These are phyloP conservation scores for Prunus dulcis DNA, from an alignment of 306 rosid genomes.

Conservation along the genomic window DNA sequence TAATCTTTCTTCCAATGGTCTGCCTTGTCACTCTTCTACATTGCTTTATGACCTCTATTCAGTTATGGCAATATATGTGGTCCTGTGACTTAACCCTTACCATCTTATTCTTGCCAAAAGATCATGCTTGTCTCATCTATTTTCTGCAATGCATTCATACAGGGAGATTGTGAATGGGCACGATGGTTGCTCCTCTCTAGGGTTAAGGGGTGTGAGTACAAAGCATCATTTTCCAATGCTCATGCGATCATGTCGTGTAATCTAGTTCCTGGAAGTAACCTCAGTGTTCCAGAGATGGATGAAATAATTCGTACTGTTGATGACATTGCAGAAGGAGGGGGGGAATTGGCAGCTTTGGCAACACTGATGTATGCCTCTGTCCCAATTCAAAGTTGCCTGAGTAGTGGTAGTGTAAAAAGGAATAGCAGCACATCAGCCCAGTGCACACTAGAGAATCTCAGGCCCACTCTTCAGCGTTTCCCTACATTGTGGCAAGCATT, in stretches of 20 bases:
- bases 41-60: not conserved
- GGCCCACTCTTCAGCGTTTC: constrained; percentile 76
- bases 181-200: constrained; percentile 84
- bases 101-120: not conserved
- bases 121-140: constrained; percentile 23
- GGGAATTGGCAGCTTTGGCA: constrained; percentile 94
- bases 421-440: constrained; percentile 76
- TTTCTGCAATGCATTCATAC: constrained; percentile 33
- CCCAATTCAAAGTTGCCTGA: constrained; percentile 79
- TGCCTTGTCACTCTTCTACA: not conserved
- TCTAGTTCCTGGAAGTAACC: constrained; percentile 58
- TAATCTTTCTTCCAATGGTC: not conserved
- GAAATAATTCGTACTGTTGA: constrained; percentile 91
- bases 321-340: constrained; percentile 97
- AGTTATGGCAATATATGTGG: not conserved
- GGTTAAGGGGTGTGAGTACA: constrained; percentile 77
- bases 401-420: constrained; percentile 77
- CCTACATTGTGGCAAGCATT: constrained; percentile 86
- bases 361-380: constrained; percentile 80
- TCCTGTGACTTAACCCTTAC: not conserved
- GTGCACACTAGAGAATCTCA: constrained; percentile 92
- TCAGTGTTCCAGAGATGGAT: constrained; percentile 61
- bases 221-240: constrained; percentile 87
- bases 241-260: constrained; percentile 60
- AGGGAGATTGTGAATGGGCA: constrained; percentile 95